These are phyloP conservation scores for Typha latifolia DNA, from an alignment of 176 grass and related monocot genomes.

Conservation along the genomic window DNA sequence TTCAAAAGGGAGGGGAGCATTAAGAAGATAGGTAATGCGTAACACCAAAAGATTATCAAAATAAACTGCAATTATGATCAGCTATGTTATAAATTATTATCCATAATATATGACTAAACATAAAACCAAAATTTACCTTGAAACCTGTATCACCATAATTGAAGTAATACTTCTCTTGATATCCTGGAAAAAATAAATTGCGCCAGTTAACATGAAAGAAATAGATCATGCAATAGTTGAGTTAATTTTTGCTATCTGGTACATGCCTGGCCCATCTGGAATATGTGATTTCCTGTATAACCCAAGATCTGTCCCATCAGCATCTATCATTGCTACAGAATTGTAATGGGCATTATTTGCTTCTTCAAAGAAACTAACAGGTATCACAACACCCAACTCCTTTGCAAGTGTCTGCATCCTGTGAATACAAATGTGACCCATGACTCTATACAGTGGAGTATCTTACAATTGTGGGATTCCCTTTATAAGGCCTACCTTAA, in stretches of 20 bases:
- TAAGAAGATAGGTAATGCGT: no score
- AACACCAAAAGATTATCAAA: no score
- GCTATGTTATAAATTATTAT: no score
- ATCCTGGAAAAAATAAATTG: conserved; percentile 39
- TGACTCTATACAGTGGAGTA: neutral
- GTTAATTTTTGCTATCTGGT: neutral
- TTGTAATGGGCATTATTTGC: conserved; percentile 98
- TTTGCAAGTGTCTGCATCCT: conserved; percentile 92
- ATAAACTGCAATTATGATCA: no score
- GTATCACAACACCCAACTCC: conserved; percentile 84
- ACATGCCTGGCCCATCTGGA: conserved; percentile 85
- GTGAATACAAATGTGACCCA: conserved; percentile 9
- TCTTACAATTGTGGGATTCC: conserved; percentile 79
- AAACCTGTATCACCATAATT: conserved; percentile 90
- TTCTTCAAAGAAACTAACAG: conserved; percentile 92
- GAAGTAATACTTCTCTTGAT: conserved; percentile 98
- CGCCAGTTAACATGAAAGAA: neutral
- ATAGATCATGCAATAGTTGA: neutral
- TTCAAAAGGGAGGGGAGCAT: neutral
- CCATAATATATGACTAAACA: neutral
- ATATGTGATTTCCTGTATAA: conserved; percentile 96
- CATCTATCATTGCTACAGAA: conserved; percentile 84
- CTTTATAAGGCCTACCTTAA: conserved; percentile 93
- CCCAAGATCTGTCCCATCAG: conserved; percentile 85
- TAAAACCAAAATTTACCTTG: conserved; percentile 37